A percentile compares a stretch with the other conserved stretches of the same genome.
Evolutionary conservation across 1,284 basidiomycete genomes (phyloP).

Genomic region (Apiotrichum siamense): DNA sequence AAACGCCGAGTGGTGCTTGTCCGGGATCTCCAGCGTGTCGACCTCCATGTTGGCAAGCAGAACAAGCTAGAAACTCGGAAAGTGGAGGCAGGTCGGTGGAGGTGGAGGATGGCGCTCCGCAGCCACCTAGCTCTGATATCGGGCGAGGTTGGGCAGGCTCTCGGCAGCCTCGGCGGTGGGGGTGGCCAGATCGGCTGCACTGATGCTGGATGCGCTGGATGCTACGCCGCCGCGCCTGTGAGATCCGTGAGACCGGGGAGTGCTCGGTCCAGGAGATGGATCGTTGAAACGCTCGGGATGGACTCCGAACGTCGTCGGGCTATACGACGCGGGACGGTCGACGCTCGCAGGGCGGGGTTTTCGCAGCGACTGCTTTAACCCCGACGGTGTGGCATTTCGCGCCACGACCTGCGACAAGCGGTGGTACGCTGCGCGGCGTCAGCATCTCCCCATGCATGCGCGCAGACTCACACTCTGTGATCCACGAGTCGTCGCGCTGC

Average conservation of each 20-base stretch:
- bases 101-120: background rate
- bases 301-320: constrained; percentile 13
- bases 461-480: constrained; percentile 13
- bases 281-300: background rate
- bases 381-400: constrained; percentile 13
- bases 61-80: too few species aligned
- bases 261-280: background rate
- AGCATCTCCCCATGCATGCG: background rate
- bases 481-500: constrained; percentile 16
- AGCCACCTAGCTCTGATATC: background rate
- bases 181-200: background rate
- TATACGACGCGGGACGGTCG: background rate
- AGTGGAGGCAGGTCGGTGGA: constrained; percentile 4
- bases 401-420: background rate
- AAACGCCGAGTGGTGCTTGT: constrained; percentile 32
- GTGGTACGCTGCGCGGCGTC: constrained; percentile 9
- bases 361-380: background rate
- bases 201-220: background rate
- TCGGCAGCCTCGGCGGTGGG: constrained; percentile 3
- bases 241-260: background rate
- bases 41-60: background rate
- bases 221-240: background rate
- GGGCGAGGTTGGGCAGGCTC: constrained; percentile 4
- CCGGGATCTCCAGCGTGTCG: background rate
- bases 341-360: constrained; percentile 10